Percentiles rank a stretch among this genome's conserved stretches.
Conservation (phyloP, 2,329 filamentous ascomycete species). For the Dothideomycetes sp. region DNA sequence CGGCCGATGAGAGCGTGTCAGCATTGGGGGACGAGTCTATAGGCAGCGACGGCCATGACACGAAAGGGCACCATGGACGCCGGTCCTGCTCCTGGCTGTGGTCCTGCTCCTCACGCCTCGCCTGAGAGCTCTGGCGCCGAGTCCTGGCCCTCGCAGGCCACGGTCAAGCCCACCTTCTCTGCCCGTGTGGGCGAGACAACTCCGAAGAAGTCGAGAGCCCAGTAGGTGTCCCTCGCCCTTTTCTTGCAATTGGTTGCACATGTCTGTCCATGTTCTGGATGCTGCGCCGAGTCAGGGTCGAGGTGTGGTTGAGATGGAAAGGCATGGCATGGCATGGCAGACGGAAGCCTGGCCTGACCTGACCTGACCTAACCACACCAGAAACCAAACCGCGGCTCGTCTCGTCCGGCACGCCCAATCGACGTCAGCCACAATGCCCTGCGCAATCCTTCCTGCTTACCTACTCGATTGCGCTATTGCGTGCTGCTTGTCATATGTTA, state of each 20-base stretch:
- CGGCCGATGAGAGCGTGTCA: not conserved
- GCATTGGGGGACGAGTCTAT: not conserved
- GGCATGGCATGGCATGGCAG: too few relatives aligned
- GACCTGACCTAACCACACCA: too few relatives aligned
- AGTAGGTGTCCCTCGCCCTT: slow-evolving; percentile 27
- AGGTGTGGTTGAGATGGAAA: too few relatives aligned
- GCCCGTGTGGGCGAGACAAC: slow-evolving; percentile 11
- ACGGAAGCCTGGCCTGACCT: not conserved
- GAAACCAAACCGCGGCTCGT: too few relatives aligned
- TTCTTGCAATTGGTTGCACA: slow-evolving; percentile 1
- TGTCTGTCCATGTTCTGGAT: not conserved
- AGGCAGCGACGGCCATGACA: not conserved
- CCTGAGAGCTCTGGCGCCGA: slow-evolving; percentile 54
- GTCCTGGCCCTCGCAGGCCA: slow-evolving; percentile 54
- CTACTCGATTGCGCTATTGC: too few relatives aligned
- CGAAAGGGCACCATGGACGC: not conserved
- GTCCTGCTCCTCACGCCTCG: slow-evolving; percentile 56
- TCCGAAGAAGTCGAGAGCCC: slow-evolving; percentile 9
- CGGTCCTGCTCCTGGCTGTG: too few relatives aligned
- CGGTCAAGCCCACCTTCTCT: slow-evolving; percentile 40
- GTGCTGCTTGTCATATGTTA: too few relatives aligned
- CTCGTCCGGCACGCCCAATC: too few relatives aligned
- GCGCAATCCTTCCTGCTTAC: too few relatives aligned
- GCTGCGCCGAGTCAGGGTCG: too few relatives aligned
- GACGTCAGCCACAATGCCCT: too few relatives aligned